phyloP scores from a whole-genome alignment of 805 yeast genomes.

The Candida parachauliodes region DNA sequence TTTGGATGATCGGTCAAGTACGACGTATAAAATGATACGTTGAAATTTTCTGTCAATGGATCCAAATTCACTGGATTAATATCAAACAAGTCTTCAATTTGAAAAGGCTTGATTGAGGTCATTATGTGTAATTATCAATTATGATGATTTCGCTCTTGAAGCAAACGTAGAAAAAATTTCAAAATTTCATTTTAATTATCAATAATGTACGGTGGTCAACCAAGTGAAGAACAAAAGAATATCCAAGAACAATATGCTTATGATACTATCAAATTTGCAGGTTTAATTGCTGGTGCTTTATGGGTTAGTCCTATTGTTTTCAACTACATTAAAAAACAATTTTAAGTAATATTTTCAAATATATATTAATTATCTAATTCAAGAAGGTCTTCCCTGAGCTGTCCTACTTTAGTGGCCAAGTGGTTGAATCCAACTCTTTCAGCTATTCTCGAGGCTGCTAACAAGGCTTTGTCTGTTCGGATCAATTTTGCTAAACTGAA shows the following conservation, averaged over 20 bases:
- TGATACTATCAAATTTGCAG: conserved; percentile 58
- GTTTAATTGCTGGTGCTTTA: conserved; percentile 59
- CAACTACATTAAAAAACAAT: conserved; percentile 52
- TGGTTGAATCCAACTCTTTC: conserved; percentile 49
- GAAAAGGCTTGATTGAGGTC: conserved; percentile 88
- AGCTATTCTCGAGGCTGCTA: conserved; percentile 82
- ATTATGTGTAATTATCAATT: conserved; percentile 32
- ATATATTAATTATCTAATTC: conserved; percentile 14
- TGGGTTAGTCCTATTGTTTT: conserved; percentile 55
- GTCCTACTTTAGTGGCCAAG: conserved; percentile 34
- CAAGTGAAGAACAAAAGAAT: conserved; percentile 63
- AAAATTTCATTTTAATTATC: not conserved
- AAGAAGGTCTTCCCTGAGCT: conserved; percentile 33
- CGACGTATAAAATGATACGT: conserved; percentile 76
- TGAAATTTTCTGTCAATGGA: conserved; percentile 87
- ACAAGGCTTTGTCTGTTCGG: conserved; percentile 72
- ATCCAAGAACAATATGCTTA: conserved; percentile 60
- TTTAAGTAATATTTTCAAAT: conserved; percentile 18
- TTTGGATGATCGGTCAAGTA: conserved; percentile 87
- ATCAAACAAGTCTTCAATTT: conserved; percentile 76
- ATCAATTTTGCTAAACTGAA: conserved; percentile 65
- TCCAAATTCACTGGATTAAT: conserved; percentile 79
- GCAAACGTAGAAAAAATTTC: not conserved
- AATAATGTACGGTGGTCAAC: conserved; percentile 47
- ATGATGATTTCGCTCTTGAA: conserved; percentile 20